Conservation (phyloP, 805 yeast species). For the Wickerhamomyces sydowiorum region DNA sequence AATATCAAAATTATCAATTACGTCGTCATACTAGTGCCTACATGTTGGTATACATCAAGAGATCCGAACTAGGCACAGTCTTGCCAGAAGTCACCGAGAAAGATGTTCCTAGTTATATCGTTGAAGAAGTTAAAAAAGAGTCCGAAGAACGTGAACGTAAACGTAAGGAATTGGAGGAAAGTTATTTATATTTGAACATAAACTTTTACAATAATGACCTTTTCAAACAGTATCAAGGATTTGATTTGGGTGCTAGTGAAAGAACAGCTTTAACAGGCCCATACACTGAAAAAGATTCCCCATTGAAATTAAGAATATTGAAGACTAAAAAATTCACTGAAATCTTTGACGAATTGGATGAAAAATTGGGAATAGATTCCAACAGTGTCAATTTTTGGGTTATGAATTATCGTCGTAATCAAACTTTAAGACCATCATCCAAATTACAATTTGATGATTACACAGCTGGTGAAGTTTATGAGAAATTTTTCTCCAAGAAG, state of each 20-base stretch:
- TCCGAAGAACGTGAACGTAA: conserved; percentile 45
- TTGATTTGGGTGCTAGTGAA: conserved; percentile 71
- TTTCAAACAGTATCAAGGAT: conserved; percentile 59
- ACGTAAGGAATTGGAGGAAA: conserved; percentile 64
- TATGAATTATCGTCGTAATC: conserved; percentile 62
- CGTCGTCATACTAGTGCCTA: conserved; percentile 92
- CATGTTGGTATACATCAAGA: conserved; percentile 89
- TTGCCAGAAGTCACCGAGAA: conserved; percentile 50
- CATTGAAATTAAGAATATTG: conserved; percentile 44
- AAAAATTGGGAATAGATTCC: conserved; percentile 31
- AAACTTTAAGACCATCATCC: conserved; percentile 58
- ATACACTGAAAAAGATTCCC: conserved; percentile 40
- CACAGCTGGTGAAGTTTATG: conserved; percentile 48
- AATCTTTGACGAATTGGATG: conserved; percentile 44
- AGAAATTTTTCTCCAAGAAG: conserved; percentile 39
- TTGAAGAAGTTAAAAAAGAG: conserved; percentile 60
- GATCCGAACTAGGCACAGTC: conserved; percentile 48
- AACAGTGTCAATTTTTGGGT: conserved; percentile 52
- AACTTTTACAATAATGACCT: conserved; percentile 48
- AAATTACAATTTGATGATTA: conserved; percentile 29
- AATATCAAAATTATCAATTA: conserved; percentile 57
- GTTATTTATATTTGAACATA: conserved; percentile 55
- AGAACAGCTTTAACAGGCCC: conserved; percentile 36
- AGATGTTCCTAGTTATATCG: conserved; percentile 64
- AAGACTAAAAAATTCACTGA: conserved; percentile 50